phyloP scores from a whole-genome alignment of 2,329 filamentous ascomycete species.

The Trichophyton equinum region DNA sequence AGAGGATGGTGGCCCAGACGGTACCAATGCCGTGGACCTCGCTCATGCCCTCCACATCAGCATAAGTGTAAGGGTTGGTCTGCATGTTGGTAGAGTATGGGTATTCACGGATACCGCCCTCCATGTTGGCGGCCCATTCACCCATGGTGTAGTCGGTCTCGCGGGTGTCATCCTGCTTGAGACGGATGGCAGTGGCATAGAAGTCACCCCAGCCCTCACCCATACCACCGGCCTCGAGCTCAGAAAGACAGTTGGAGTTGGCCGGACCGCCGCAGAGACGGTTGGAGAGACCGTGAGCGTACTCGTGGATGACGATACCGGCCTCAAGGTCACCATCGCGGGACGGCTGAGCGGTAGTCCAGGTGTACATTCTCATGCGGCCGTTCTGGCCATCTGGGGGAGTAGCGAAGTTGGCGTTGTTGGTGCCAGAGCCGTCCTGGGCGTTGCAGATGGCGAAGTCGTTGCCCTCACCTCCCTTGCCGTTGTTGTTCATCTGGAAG shows the following conservation, averaged over 20 bases:
- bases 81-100: constrained; percentile 10
- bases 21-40: constrained; percentile 10
- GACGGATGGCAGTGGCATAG: constrained; percentile 10
- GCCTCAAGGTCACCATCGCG: constrained; percentile 11
- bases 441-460: constrained; percentile 11
- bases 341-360: constrained; percentile 10
- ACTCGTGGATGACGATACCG: constrained; percentile 13
- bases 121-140: constrained; percentile 8
- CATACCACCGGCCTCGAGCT: constrained; percentile 12
- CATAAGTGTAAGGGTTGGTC: constrained; percentile 11
- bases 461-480: constrained; percentile 9
- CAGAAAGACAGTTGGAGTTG: constrained; percentile 10
- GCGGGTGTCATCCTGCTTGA: constrained; percentile 10
- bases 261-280: constrained; percentile 11
- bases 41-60: constrained; percentile 3
- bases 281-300: constrained; percentile 12
- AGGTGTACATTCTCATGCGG: constrained; percentile 13
- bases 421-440: constrained; percentile 12
- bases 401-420: constrained; percentile 13
- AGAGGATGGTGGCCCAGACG: constrained; percentile 12
- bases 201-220: constrained; percentile 13
- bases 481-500: constrained; percentile 10
- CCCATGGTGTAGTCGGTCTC: constrained; percentile 11
- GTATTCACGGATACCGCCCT: constrained; percentile 11
- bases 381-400: constrained; percentile 11